Evolutionary conservation across 2,329 filamentous ascomycete species (phyloP), one percentile per base, ranked within the genome.

Genomic region (Verticillium alfalfae): DNA sequence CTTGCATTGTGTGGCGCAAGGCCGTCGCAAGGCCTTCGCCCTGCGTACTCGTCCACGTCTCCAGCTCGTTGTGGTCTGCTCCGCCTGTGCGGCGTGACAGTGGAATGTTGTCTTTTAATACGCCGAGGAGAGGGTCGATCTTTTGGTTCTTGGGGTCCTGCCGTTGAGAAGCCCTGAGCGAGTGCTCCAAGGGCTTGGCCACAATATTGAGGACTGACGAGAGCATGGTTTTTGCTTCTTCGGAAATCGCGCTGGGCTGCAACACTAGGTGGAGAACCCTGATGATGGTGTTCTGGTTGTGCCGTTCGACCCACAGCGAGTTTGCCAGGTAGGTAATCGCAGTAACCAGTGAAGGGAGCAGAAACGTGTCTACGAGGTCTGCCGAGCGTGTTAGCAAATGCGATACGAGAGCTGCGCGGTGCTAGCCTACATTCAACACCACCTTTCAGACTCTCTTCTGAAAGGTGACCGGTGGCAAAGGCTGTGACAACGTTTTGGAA

Each of bases 281-380:
- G 63, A 94, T 81, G 18, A 91, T 80, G 3, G 89, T 84, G 67
- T 87, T 86, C 62, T 89, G 84, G 67, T 91, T 87, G 16, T 82
- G 81, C 15, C 85, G 83, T 62, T 88, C 84, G 59, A 87, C 81
- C 80, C 88, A 89, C 3, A 92, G 84, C 66, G 90, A 86, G 60
- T 87, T 84, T 1, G 87, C 82, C 63, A 95, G 81, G 78, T 90
- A 94, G 2, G 83, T 81, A 15, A 94, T 83, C 0, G 89, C 90
- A 5, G 88, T 86, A 2, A 94, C 85, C 0, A 95, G 80, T 0
- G 90, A 90, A 0, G 92, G 91, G n/a, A 94, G 76, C 2, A 95
- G 76, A 65, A 93, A 93, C 0, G 91, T 90, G 66, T 93, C 90
- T 3, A 93, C 86, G 12, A 95, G 80, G 69, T 93, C 87, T 89